Evolutionary conservation across 257 asterid genomes (phyloP), one percentile per base, ranked within the genome.

Genomic region (Linaria vulgaris): DNA sequence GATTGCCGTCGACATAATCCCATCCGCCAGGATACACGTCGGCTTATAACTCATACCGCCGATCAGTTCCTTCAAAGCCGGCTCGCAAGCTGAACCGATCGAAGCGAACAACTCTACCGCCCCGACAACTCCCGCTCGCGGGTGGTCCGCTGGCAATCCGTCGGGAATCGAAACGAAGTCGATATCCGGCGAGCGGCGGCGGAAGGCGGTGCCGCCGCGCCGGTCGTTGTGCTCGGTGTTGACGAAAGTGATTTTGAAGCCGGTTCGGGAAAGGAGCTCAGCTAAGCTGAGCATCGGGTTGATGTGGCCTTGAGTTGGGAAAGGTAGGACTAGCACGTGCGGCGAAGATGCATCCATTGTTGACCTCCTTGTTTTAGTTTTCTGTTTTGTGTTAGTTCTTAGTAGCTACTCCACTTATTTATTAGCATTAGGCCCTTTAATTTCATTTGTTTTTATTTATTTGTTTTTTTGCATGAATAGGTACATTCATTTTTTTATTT

Each of bases 251-350:
- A 73, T 14, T 31, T 63, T 43, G 66, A 75, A 53, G 70, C 38
- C 51, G 56, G 73, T 72, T 43, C 25, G 69, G 74, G 72, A 50
- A 47, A 79, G 68, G 6, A 75, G 81, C 57, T 79, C 70, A 53
- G 81, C 84, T 62, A 79, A 53, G 69, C 62, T 54, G 41, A 75
- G 65, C 84, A 79, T 75, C 65, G 84, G 81, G 66, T 72, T 79
- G 77, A 72, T 66, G 77, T 79, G 84, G 69, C 84, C 84, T 69
- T 75, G 79, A 23, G 79, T 74, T 10, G 81, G 84, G 44, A 79
- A 79, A n/a, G 79, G 79, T 3, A 72, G n/a, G 24, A 75, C 22
- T 11, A 79, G 70, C 0, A 79, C 81, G 30, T 75, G 84, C 4
- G 80, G 81, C 27, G 1, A 23, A 20, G 53, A 3, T n/a, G n/a